These are phyloP conservation scores for Diutina scorzettiae DNA, from an alignment of 1,139 yeast genomes.

Conservation along the genomic window DNA sequence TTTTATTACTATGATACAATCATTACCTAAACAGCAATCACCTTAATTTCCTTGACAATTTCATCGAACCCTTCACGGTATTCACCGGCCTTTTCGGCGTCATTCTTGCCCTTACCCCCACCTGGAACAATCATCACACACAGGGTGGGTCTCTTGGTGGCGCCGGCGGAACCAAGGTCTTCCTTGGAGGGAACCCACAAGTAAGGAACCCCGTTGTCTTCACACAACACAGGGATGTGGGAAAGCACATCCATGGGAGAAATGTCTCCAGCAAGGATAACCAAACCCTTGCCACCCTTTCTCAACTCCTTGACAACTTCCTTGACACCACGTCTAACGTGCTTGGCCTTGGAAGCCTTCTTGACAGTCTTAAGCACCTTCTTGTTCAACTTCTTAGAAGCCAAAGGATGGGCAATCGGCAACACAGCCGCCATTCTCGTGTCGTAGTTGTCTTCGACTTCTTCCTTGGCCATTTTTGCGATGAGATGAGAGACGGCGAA, in stretches of 20 bases:
- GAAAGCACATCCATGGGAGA: slow-evolving; percentile 96
- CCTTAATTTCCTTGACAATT: slow-evolving; percentile 72
- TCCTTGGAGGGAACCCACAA: slow-evolving; percentile 94
- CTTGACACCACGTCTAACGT: slow-evolving; percentile 96
- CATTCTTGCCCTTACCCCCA: slow-evolving; percentile 77
- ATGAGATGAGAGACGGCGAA: no score
- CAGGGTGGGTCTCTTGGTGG: slow-evolving; percentile 97
- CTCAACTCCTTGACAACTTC: slow-evolving; percentile 96
- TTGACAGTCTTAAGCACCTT: slow-evolving; percentile 91
- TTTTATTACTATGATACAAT: slow-evolving; percentile 2
- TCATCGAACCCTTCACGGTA: slow-evolving; percentile 91
- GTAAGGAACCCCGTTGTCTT: slow-evolving; percentile 82
- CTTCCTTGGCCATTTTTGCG: slow-evolving; percentile 52
- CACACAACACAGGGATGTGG: slow-evolving; percentile 94
- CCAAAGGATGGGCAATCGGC: slow-evolving; percentile 91
- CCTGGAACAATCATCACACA: slow-evolving; percentile 98
- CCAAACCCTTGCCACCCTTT: slow-evolving; percentile 96
- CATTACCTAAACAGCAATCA: slow-evolving; percentile 8
- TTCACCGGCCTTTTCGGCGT: slow-evolving; percentile 71
- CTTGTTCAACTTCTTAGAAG: slow-evolving; percentile 91
- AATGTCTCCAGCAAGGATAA: slow-evolving; percentile 93
- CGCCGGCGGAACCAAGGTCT: slow-evolving; percentile 97
- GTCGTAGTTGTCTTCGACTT: slow-evolving; percentile 72
- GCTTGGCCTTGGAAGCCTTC: slow-evolving; percentile 95
- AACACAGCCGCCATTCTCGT: slow-evolving; percentile 79